Conservation (phyloP, 1,139 yeast genomes). For the Pichia sp. region DNA sequence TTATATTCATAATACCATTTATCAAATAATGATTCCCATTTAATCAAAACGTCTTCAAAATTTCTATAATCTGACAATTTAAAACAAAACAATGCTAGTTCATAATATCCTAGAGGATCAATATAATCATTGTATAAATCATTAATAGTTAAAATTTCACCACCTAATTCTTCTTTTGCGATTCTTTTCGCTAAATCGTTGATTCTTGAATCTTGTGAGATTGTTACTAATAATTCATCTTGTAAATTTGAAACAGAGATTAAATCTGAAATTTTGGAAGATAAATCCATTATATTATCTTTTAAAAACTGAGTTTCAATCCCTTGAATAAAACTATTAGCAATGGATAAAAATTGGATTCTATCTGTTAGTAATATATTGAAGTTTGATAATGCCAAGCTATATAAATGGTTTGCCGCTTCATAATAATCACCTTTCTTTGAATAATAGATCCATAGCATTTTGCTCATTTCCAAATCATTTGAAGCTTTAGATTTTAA, state of each 20-base stretch:
- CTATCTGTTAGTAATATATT: slow-evolving; percentile 62
- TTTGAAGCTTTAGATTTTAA: slow-evolving; percentile 65
- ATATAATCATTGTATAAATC: slow-evolving; percentile 82
- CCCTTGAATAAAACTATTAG: slow-evolving; percentile 88
- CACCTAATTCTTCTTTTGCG: slow-evolving; percentile 52
- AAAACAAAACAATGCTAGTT: slow-evolving; percentile 70
- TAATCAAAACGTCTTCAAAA: slow-evolving; percentile 60
- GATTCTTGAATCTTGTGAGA: slow-evolving; percentile 55
- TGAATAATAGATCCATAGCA: slow-evolving; percentile 86
- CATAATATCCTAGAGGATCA: slow-evolving; percentile 83
- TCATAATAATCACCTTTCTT: slow-evolving; percentile 70
- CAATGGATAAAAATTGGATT: slow-evolving; percentile 84
- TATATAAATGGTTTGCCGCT: slow-evolving; percentile 77
- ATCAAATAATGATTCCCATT: slow-evolving; percentile 63
- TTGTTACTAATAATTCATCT: slow-evolving; percentile 63
- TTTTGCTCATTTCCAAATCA: slow-evolving; percentile 67
- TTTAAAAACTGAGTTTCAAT: slow-evolving; percentile 72
- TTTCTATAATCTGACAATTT: slow-evolving; percentile 77
- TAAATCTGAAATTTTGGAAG: slow-evolving; percentile 67
- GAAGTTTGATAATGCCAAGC: slow-evolving; percentile 70
- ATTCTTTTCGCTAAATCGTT: slow-evolving; percentile 36
- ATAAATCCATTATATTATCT: slow-evolving; percentile 67
- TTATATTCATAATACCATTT: slow-evolving; percentile 33
- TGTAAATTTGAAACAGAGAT: slow-evolving; percentile 86
- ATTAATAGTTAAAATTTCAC: slow-evolving; percentile 60